Evolutionary conservation across 495 filamentous ascomycete species (phyloP), one percentile per base, ranked within the genome.

Genomic region (Astrothelium macrocarpum): DNA sequence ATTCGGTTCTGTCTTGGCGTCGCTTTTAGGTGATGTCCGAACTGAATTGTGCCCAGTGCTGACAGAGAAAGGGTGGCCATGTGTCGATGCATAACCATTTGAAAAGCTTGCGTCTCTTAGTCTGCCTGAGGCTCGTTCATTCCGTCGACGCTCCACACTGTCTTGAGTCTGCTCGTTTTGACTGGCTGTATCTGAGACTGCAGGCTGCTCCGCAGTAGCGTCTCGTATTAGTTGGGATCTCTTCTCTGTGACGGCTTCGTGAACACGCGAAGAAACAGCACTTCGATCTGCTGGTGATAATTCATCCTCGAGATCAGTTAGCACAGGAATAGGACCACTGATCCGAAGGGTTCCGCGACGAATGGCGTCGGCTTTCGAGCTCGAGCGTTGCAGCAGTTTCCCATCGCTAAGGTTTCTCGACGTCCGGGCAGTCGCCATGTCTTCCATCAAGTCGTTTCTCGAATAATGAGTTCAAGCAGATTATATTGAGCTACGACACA

Each of bases 21-120:
- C 60, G 61, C 25, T 59, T 59, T 31, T 45, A 59, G n/a, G 64
- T 53, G 42, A 62, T 56, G 4, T 59, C 42, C 16, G 56, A 60
- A 28, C 60, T 42, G 20, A 45, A 32, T 25, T 64, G 0, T 2
- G 65, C 56, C n/a, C 65, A n/a, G 61, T 70, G 53, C 49, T 67
- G 63, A 53, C 65, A 58, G 39, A 67, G 28, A 18, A 60, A 23
- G 20, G 39, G 23, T 59, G 62, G 49, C 49, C 23, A n/a, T 10
- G 23, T n/a, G 59, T 43, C 26, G 49, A 56, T 28, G 49, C 49
- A 56, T 56, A 28, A 10, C 49, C 49, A 25, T 56, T 56, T 16
- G 49, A 56, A 29, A 28, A 56, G 2, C 23, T 26, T 10, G 49
- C 29, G 49, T 56, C 49, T 16, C 49, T 26, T 25, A 56, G 16